Evolutionary conservation across 768 basidiomycete species (phyloP).

Genomic region (Auricularia sp.): DNA sequence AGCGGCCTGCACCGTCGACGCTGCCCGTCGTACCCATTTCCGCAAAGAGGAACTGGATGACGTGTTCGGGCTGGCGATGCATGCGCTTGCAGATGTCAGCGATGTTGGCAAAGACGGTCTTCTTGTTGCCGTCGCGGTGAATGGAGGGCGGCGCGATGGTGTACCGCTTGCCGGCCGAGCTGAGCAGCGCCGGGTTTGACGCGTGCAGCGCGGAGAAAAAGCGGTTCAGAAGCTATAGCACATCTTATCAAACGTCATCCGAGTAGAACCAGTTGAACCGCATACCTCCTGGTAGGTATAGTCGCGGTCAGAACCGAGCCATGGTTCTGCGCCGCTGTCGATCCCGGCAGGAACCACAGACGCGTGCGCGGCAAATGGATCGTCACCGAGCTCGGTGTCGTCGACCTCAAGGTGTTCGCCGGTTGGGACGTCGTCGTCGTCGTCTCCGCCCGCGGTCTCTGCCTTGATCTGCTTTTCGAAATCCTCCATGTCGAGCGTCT

Average conservation of each 20-base stretch:
- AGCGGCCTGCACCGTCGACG: constrained; percentile 80
- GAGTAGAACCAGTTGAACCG: constrained; percentile 1
- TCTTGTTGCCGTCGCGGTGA: constrained; percentile 93
- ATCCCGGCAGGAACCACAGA: constrained; percentile 45
- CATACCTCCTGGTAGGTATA: constrained; percentile 90
- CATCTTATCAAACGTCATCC: background rate
- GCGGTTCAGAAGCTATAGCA: constrained; percentile 73
- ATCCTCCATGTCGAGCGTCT: constrained; percentile 87
- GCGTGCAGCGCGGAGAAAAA: constrained; percentile 88
- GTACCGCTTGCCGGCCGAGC: constrained; percentile 82
- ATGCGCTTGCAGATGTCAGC: constrained; percentile 97
- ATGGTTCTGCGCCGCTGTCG: constrained; percentile 73
- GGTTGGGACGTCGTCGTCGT: constrained; percentile 41
- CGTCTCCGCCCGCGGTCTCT: constrained; percentile 47
- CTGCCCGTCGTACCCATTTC: constrained; percentile 98
- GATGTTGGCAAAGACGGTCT: constrained; percentile 93
- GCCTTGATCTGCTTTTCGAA: constrained; percentile 86
- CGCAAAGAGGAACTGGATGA: constrained; percentile 92
- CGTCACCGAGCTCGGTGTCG: constrained; percentile 70
- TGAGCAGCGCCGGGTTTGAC: constrained; percentile 84
- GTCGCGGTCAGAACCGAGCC: constrained; percentile 88
- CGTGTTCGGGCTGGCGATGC: constrained; percentile 96
- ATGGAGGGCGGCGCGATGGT: constrained; percentile 94
- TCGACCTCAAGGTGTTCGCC: constrained; percentile 23
- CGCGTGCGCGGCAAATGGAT: constrained; percentile 39